Evolutionary conservation across 2,329 filamentous ascomycete species (phyloP).

Genomic region (Colletotrichum spaethianum): DNA sequence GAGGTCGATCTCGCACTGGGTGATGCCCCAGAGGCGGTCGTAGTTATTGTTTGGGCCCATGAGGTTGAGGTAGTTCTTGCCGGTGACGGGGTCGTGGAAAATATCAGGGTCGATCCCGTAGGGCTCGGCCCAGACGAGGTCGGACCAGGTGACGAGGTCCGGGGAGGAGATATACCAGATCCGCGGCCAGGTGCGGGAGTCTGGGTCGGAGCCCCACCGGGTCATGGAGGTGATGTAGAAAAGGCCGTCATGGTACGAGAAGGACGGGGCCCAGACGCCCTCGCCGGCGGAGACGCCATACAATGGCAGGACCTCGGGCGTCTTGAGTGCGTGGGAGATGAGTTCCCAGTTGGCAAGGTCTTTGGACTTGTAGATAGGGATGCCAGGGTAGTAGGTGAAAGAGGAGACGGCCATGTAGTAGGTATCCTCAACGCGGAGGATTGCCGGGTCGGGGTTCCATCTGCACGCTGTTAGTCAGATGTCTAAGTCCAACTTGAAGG

Average conservation of each 20-base stretch:
- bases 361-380: slow-evolving; percentile 55
- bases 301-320: slow-evolving; percentile 21
- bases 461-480: not conserved
- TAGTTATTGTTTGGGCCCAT: slow-evolving; percentile 45
- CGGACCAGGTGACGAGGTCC: slow-evolving; percentile 44
- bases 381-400: slow-evolving; percentile 69
- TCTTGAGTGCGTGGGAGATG: slow-evolving; percentile 23
- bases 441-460: slow-evolving; percentile 37
- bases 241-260: slow-evolving; percentile 47
- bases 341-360: slow-evolving; percentile 43
- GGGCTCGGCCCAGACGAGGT: slow-evolving; percentile 33
- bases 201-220: slow-evolving; percentile 53
- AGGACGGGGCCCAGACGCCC: slow-evolving; percentile 35
- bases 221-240: slow-evolving; percentile 50
- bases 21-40: slow-evolving; percentile 46
- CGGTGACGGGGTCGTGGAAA: slow-evolving; percentile 40
- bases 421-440: slow-evolving; percentile 26
- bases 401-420: slow-evolving; percentile 28
- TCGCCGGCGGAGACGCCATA: slow-evolving; percentile 27
- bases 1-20: slow-evolving; percentile 45
- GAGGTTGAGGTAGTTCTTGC: slow-evolving; percentile 43
- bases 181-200: slow-evolving; percentile 54
- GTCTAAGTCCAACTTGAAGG: not conserved
- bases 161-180: slow-evolving; percentile 45
- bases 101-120: slow-evolving; percentile 37